Evolutionary conservation across 1,284 basidiomycete genomes (phyloP).

Genomic region (Melampsora occidentalis): DNA sequence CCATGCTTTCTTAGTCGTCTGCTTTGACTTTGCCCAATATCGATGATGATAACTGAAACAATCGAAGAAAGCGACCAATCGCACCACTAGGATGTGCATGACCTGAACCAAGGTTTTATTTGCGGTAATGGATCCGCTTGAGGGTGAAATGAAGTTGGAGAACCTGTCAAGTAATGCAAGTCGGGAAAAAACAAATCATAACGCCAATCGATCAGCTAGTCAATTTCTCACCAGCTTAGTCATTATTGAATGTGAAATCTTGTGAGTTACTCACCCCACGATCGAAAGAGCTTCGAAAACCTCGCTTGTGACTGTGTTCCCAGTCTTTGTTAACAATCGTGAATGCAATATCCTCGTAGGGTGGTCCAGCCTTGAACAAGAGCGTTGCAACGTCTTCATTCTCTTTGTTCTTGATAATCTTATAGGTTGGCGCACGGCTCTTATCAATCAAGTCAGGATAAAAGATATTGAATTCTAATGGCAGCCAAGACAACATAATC

Average conservation of each 20-base stretch:
- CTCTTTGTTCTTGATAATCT: constrained; percentile 55
- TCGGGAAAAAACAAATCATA: not conserved
- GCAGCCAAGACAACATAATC: constrained; percentile 46
- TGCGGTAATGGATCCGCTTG: constrained; percentile 42
- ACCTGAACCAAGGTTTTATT: constrained; percentile 19
- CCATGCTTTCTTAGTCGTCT: too few species aligned
- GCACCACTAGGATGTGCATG: not conserved
- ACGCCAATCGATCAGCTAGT: not conserved
- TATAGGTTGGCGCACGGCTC: constrained; percentile 64
- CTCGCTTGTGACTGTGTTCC: constrained; percentile 90
- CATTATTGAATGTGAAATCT: constrained; percentile 49
- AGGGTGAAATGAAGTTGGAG: constrained; percentile 43
- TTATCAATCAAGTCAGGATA: constrained; percentile 97
- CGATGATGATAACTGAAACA: too few species aligned
- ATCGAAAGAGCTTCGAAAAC: constrained; percentile 61
- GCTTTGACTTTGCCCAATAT: too few species aligned
- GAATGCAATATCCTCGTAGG: constrained; percentile 98
- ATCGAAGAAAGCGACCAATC: not conserved
- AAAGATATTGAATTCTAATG: constrained; percentile 79
- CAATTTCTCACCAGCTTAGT: not conserved
- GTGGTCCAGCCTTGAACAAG: constrained; percentile 92
- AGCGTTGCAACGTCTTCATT: constrained; percentile 92
- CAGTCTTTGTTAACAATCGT: constrained; percentile 95
- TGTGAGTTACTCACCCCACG: constrained; percentile 56
- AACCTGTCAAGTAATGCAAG: constrained; percentile 12